phyloP scores from a whole-genome alignment of 345 rosid species.

The Abelmoschus esculentus region DNA sequence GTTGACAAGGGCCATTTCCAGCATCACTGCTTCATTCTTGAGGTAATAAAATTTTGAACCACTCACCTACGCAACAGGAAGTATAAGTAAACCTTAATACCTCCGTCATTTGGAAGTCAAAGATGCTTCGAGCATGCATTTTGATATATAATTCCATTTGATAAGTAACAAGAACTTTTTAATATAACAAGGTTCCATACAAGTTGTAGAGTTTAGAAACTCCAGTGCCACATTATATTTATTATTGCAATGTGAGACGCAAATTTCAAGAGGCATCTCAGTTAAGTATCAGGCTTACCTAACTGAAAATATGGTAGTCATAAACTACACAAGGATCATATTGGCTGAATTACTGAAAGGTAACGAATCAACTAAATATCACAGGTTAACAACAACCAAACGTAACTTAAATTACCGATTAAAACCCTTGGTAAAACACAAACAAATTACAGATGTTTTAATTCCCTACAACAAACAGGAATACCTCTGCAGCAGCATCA shows the following conservation, averaged over 20 bases:
- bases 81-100: constrained; percentile 7
- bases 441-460: constrained; percentile 10
- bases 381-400: not conserved
- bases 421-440: not conserved
- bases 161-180: not conserved
- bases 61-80: constrained; percentile 58
- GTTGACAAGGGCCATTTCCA: constrained; percentile 84
- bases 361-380: not conserved
- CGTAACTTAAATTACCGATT: not conserved
- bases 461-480: constrained; percentile 15
- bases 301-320: not conserved
- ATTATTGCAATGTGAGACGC: not conserved
- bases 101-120: not conserved
- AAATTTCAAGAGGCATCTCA: constrained; percentile 1
- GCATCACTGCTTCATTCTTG: constrained; percentile 86
- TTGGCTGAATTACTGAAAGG: not conserved
- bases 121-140: not conserved
- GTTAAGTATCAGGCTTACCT: not conserved
- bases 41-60: constrained; percentile 93
- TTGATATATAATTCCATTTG: not conserved
- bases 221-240: not conserved
- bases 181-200: not conserved
- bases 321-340: not conserved
- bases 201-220: not conserved
- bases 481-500: constrained; percentile 73